Percentiles rank a stretch among this genome's conserved stretches.
phyloP scores from a whole-genome alignment of 257 asterid species.

The Anisodus acutangulus region DNA sequence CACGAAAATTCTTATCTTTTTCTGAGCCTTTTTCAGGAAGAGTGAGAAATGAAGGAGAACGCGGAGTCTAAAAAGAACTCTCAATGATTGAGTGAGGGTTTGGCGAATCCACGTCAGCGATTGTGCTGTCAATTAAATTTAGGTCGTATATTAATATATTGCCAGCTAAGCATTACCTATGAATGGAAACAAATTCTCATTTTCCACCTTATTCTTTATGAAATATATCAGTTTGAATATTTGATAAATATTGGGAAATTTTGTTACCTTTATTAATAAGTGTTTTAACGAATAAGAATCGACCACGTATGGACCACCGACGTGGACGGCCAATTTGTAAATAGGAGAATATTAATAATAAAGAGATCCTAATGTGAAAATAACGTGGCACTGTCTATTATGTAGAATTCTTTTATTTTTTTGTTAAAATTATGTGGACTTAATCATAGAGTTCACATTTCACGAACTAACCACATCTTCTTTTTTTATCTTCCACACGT shows the following conservation, averaged over 20 bases:
- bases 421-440: background rate
- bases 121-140: constrained; percentile 34
- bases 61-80: background rate
- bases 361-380: constrained; percentile 1
- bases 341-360: background rate
- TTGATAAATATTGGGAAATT: constrained; percentile 36
- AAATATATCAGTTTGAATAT: constrained; percentile 12
- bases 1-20: background rate
- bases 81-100: constrained; percentile 40
- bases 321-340: constrained; percentile 13
- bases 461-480: background rate
- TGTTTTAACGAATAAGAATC: background rate
- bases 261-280: background rate
- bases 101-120: constrained; percentile 30
- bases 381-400: background rate
- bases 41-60: background rate
- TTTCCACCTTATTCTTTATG: background rate
- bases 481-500: background rate
- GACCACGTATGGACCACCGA: background rate
- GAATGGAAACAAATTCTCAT: background rate
- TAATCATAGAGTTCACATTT: background rate
- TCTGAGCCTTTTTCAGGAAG: background rate
- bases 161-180: constrained; percentile 43
- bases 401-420: background rate
- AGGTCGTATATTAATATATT: constrained; percentile 34